Evolutionary conservation across 495 filamentous ascomycete species (phyloP), one percentile per base, ranked within the genome.

Genomic region (Penicillium desertorum): DNA sequence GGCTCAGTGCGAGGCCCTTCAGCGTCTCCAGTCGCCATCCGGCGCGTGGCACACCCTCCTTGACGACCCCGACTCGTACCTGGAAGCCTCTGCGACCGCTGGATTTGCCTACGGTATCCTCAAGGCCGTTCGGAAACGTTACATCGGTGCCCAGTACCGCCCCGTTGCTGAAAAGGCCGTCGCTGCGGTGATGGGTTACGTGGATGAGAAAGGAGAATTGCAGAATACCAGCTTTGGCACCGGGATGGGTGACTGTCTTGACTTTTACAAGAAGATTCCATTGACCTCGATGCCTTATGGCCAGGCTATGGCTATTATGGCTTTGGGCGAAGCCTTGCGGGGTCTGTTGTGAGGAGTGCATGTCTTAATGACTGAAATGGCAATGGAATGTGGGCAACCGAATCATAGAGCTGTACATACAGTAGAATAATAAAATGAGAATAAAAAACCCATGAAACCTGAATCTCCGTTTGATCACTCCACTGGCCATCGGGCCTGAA

Each of bases 301-400:
- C 1, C 88, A 90, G 65, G 86, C 87, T 0, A 90, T 90, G 87
- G 86, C 85, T 2, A 86, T 88, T 30, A 86, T 89, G 81, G 84
- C 83, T 0, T 63, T 89, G 53, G 85, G 80, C 10, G 87, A 90
- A 67, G 84, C 85, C 56, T 62, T 87, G 58, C 72, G 85, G 12
- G 53, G 6, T 34, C n/a, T 55, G 6, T 34, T 55, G 2, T 55
- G 22, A 55, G 4, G 3, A n/a, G 1, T 16, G 12, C 20, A 41
- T 3, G 6, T 25, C 5, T n/a, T 54, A 8, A 30, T 42, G 11
- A 22, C n/a, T 54, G 1, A 3, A 27, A 34, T 37, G 12, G 19
- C 12, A 16, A 43, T 44, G 51, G 20, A 27, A 43, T 27, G n/a
- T 44, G 19, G 10, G 11, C 9, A 53, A 19, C 27, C 44, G 27